Percentiles rank a stretch among this genome's conserved stretches.
These are phyloP conservation scores for Macaranga tanarius DNA, from an alignment of 441 rosid species.

Conservation along the genomic window DNA sequence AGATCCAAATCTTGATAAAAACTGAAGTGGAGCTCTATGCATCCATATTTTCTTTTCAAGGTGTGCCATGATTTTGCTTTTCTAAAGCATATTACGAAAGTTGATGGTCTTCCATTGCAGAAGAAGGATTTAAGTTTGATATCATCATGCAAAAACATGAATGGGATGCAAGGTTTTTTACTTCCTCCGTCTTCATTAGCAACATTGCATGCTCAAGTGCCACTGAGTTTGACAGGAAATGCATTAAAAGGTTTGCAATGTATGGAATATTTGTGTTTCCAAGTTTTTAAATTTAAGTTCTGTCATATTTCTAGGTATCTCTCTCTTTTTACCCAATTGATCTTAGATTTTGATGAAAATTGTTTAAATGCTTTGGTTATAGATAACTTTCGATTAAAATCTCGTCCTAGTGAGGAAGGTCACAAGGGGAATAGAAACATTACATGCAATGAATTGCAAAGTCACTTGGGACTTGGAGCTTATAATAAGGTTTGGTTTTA, in stretches of 20 bases:
- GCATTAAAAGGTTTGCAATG: slow-evolving; percentile 40
- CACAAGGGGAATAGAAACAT: slow-evolving; percentile 25
- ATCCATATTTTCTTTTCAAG: background rate
- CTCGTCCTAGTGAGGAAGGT: slow-evolving; percentile 30
- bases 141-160: slow-evolving; percentile 21
- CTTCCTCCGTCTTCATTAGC: slow-evolving; percentile 31
- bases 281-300: slow-evolving; percentile 2
- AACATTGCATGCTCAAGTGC: slow-evolving; percentile 23
- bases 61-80: background rate
- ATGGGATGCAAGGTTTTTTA: slow-evolving; percentile 29
- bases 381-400: slow-evolving; percentile 33
- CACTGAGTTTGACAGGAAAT: slow-evolving; percentile 30
- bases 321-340: background rate
- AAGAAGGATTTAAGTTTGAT: slow-evolving; percentile 35
- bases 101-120: slow-evolving; percentile 31
- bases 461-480: slow-evolving; percentile 28
- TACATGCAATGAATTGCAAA: slow-evolving; percentile 30
- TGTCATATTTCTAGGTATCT: background rate
- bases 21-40: background rate
- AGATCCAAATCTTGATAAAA: background rate
- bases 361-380: slow-evolving; percentile 17
- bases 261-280: slow-evolving; percentile 14
- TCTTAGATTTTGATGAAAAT: background rate
- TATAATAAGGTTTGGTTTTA: slow-evolving; percentile 42
- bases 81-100: background rate